Base-by-base conservation (phyloP, 768 basidiomycete genomes). In the Ramaria sp. region DNA sequence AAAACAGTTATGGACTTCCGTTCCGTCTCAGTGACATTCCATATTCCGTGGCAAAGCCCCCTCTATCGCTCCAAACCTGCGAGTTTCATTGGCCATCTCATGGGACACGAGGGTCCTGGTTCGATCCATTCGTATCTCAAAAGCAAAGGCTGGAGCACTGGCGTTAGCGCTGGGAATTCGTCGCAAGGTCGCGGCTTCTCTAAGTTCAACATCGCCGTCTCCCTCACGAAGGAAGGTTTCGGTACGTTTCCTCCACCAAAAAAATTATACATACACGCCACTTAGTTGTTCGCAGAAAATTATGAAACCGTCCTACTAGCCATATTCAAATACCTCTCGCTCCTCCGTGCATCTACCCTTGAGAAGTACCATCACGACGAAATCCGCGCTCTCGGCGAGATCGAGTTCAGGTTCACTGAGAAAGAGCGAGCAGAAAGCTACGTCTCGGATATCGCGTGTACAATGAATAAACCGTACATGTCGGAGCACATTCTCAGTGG, bases 381-480 rank as follows among this genome's bases (percentile, higher is more conserved):
- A 57, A 66, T 74, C 61, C 66, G 69, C 25, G 62, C 65, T 13
- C 66, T 76, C 27, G 64, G 68, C 27, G 65, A 71, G 27, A 72
- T 75, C 51, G 64, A 63, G 1, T 77, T 75, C 69, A 60, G 64
- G 5, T 76, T 72, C 61, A 67, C 71, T 49, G 74, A 77, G 55
- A 67, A 70, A 55, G 64, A 65, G n/a, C 63, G 78, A 22, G 84
- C 92, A 0, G 85, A 91, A 50, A 71, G 76, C 44, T 95, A 96
- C 67, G 89, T 86, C 1, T 78, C 82, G 8, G 79, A 77, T 65
- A 70, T 96, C 27, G 65, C 92, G 0, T 81, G 86, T 61, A 76
- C 77, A 58, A 79, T 97, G 79, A 69, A 78, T 1, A 82, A 82
- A 73, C 94, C 92, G 2, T 78, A 85, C 22, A 15, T 93, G n/a